Evolutionary conservation across 1,139 yeast species (phyloP).

Genomic region (Kodamaea sp.): DNA sequence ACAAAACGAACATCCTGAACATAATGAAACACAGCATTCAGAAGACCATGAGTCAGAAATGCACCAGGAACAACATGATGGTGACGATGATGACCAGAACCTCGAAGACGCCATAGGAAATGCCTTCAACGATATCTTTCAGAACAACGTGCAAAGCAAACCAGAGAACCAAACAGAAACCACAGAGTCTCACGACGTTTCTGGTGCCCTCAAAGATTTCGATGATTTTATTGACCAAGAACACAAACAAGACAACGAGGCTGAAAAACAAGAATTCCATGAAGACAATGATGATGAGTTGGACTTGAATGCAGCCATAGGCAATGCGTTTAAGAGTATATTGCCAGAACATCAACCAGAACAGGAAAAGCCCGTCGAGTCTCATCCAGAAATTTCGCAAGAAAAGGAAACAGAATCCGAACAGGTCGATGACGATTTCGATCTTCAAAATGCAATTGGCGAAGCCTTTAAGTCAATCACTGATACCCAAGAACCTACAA

Average conservation of each 20-base stretch:
- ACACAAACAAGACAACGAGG: background rate
- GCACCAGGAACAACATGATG: slow-evolving; percentile 1
- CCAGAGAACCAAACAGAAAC: background rate
- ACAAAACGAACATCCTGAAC: background rate
- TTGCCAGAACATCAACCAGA: slow-evolving; percentile 8
- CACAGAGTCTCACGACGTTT: background rate
- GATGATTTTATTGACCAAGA: slow-evolving; percentile 5
- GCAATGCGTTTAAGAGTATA: slow-evolving; percentile 25
- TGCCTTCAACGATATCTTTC: slow-evolving; percentile 20
- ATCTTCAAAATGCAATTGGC: slow-evolving; percentile 29
- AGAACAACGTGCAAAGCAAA: background rate
- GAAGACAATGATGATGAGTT: slow-evolving; percentile 15
- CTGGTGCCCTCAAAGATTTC: background rate
- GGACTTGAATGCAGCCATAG: slow-evolving; percentile 31
- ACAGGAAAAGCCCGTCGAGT: background rate
- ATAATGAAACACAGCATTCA: background rate
- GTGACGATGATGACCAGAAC: slow-evolving; percentile 14
- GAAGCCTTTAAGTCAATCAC: slow-evolving; percentile 19
- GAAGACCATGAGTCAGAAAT: slow-evolving; percentile 4
- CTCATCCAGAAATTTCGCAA: background rate
- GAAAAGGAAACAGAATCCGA: background rate
- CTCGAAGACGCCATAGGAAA: slow-evolving; percentile 28
- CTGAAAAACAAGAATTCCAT: background rate
- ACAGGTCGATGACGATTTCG: slow-evolving; percentile 17
- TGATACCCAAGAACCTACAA: background rate